These are phyloP conservation scores for Leonotis leonurus DNA, from an alignment of 257 asterid genomes.

Conservation along the genomic window DNA sequence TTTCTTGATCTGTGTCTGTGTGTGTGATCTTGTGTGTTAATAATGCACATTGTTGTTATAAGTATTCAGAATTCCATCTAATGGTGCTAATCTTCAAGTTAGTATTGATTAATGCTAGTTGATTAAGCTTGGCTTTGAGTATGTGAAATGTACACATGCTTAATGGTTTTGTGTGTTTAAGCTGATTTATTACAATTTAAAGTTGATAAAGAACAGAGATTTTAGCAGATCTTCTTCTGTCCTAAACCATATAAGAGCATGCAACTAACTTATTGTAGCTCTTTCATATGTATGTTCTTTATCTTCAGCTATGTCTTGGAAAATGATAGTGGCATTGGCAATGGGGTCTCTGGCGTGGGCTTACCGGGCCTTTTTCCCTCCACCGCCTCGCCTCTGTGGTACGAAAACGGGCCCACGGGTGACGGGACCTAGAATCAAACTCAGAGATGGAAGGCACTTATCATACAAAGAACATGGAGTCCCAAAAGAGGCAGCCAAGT, in stretches of 20 bases:
- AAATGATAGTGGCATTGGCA: slow-evolving; percentile 33
- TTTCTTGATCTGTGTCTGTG: neutral
- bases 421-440: slow-evolving; percentile 61
- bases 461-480: slow-evolving; percentile 81
- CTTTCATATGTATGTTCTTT: neutral
- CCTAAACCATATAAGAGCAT: neutral
- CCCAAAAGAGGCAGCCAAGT: slow-evolving; percentile 53
- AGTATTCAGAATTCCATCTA: too few relatives aligned
- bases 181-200: too few relatives aligned
- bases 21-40: neutral
- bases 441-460: slow-evolving; percentile 70
- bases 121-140: too few relatives aligned
- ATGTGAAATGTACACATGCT: neutral
- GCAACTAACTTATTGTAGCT: neutral
- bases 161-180: too few relatives aligned
- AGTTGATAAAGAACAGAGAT: too few relatives aligned
- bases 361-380: slow-evolving; percentile 45
- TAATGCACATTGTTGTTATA: too few relatives aligned
- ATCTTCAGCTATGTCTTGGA: slow-evolving; percentile 48
- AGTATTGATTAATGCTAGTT: neutral
- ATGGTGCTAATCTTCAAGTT: neutral
- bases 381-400: slow-evolving; percentile 61
- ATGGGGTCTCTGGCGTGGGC: slow-evolving; percentile 55
- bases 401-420: slow-evolving; percentile 51
- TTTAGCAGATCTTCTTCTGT: neutral